Base-by-base conservation (phyloP, 148 eudicot species). In the Fagopyrum tataricum region DNA sequence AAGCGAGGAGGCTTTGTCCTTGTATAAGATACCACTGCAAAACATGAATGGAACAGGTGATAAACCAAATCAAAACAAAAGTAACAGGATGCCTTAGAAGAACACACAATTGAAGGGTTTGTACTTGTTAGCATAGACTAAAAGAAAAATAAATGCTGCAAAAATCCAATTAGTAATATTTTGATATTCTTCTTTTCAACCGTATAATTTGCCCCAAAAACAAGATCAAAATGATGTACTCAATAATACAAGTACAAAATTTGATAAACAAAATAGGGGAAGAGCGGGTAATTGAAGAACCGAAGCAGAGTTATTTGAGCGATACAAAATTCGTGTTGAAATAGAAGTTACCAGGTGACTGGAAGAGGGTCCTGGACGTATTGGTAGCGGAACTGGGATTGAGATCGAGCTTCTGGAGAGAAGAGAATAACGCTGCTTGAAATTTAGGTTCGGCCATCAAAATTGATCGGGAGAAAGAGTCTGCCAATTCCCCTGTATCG, bases 1-100 rank as follows among this genome's bases (percentile, higher is more conserved):
- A 94, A 81, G 75, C 82, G 84, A 31, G 90, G 93, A 68, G 87
- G 83, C 76, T 85, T 89, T 23, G 72, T 44, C 77, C 83, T 91
- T 68, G 51, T 78, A 75, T 49, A 72, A 14, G 78, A 73, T 10
- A 75, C 61, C 26, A 66, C 90, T 85, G 87, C 75, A 72, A 75
- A 64, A 31, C 43, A 64, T 37, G 69, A 39, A 64, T 39, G 17
- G 31, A 61, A 64, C 20, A 31, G 5, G 4, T 13, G n/a, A 23
- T 17, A 23, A 61, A 11, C 67, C 13, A 12, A 56, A 56, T 9
- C 14, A 56, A 56, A 23, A 3, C 4, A 52, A 4, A 31, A 18
- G 62, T 26, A 56, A 20, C 62, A 7, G 21, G 62, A n/a, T 21
- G 10, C 6, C 21, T 56, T 5, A 7, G 24, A 14, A 26, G 67